phyloP scores from a whole-genome alignment of 768 basidiomycete genomes.

The Cantharellus anzutake region DNA sequence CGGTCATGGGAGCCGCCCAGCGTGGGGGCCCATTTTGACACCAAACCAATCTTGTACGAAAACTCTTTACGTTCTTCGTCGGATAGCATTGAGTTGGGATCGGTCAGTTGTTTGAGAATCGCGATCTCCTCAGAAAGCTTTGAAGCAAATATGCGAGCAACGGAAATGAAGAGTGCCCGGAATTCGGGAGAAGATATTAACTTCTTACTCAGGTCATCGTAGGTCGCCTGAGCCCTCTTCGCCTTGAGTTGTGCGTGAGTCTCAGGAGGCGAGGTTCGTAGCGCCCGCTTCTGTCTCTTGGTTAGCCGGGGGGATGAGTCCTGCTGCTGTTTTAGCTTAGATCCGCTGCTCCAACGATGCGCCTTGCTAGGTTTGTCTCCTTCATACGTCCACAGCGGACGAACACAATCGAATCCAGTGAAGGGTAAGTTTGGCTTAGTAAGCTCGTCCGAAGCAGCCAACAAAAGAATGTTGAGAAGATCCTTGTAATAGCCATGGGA shows the following conservation, averaged over 20 bases:
- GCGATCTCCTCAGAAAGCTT: slow-evolving; percentile 31
- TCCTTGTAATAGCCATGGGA: slow-evolving; percentile 51
- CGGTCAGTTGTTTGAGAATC: slow-evolving; percentile 21
- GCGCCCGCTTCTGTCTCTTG: neutral
- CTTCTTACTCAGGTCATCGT: slow-evolving; percentile 8
- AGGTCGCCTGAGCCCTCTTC: neutral
- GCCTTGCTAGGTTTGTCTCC: neutral
- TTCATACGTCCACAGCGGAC: slow-evolving; percentile 2
- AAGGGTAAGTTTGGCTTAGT: slow-evolving; percentile 1
- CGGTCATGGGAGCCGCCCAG: slow-evolving; percentile 40
- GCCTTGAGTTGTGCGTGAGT: neutral
- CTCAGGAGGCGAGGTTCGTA: neutral
- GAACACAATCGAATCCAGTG: slow-evolving; percentile 5
- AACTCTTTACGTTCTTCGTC: slow-evolving; percentile 10
- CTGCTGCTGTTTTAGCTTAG: neutral
- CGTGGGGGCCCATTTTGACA: slow-evolving; percentile 53
- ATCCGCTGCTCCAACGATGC: neutral
- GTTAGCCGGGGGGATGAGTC: neutral
- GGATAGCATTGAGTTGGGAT: slow-evolving; percentile 8
- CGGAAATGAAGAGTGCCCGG: slow-evolving; percentile 41
- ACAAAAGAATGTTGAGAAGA: slow-evolving; percentile 43
- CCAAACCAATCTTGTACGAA: slow-evolving; percentile 31
- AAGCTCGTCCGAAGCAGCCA: slow-evolving; percentile 37
- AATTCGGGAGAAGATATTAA: slow-evolving; percentile 25
- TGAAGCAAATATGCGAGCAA: slow-evolving; percentile 39